phyloP scores from a whole-genome alignment of 1,284 basidiomycete species.

The Apiotrichum mycotoxinovorans region DNA sequence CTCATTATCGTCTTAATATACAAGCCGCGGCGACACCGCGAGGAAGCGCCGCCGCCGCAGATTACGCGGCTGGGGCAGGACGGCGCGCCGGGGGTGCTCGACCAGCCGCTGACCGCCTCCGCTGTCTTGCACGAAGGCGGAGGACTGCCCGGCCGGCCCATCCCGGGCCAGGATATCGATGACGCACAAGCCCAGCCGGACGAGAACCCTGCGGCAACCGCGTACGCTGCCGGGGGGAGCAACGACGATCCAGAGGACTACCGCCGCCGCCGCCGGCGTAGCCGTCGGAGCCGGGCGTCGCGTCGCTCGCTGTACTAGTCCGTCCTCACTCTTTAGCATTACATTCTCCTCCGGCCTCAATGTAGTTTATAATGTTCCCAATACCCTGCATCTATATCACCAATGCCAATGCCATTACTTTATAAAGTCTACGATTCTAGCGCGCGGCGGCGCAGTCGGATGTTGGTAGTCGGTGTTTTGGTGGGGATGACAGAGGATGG shows the following conservation, averaged over 20 bases:
- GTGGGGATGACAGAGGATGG: neutral
- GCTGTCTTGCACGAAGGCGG: too few relatives aligned
- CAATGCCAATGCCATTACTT: neutral
- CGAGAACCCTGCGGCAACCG: neutral
- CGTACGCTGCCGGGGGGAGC: neutral
- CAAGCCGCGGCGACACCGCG: slow-evolving; percentile 37
- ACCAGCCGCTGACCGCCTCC: too few relatives aligned
- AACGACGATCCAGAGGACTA: neutral
- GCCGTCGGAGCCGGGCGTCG: neutral
- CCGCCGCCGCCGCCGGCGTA: neutral
- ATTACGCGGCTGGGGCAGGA: neutral
- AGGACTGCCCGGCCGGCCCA: neutral
- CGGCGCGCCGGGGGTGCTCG: too few relatives aligned
- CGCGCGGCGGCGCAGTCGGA: slow-evolving; percentile 9
- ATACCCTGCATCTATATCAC: slow-evolving; percentile 8
- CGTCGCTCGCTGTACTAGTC: neutral
- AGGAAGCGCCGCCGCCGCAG: neutral
- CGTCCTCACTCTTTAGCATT: too few relatives aligned
- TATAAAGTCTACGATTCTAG: neutral
- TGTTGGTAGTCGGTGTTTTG: neutral
- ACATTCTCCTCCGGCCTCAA: neutral
- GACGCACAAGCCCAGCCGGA: neutral
- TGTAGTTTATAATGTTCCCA: neutral
- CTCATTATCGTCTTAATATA: slow-evolving; percentile 55
- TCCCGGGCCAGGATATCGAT: neutral